Evolutionary conservation across 23 red algal species (phyloP).

Genomic region (Gracilariopsis chorda): DNA sequence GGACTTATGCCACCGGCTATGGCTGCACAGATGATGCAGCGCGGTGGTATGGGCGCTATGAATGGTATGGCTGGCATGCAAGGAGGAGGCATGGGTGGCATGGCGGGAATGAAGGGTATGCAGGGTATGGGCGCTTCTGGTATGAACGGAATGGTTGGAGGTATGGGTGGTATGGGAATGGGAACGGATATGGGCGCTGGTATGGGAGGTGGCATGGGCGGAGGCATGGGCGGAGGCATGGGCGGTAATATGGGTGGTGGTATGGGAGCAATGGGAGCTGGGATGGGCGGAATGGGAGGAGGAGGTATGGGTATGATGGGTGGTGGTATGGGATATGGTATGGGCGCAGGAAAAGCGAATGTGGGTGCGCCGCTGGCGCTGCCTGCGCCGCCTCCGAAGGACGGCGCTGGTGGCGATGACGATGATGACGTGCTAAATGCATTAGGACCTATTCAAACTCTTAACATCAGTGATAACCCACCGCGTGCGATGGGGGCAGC

Average conservation of each 20-base stretch:
- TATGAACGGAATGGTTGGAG: slow-evolving; percentile 30
- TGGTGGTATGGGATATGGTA: background rate
- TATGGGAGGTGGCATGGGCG: slow-evolving; percentile 14
- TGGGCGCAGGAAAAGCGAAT: background rate
- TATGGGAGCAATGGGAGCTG: background rate
- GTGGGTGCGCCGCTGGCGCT: slow-evolving; percentile 29
- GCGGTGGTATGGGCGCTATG: slow-evolving; percentile 47
- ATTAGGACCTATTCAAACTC: slow-evolving; percentile 62
- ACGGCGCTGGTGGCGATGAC: background rate
- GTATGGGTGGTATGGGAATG: slow-evolving; percentile 51
- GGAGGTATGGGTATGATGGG: background rate
- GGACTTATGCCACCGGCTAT: slow-evolving; percentile 77
- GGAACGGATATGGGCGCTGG: background rate
- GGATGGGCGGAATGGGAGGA: background rate
- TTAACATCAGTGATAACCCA: slow-evolving; percentile 63
- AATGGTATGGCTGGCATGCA: background rate
- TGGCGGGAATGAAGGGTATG: slow-evolving; percentile 33
- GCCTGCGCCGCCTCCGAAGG: slow-evolving; percentile 35
- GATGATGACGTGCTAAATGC: slow-evolving; percentile 63
- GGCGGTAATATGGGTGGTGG: slow-evolving; percentile 33
- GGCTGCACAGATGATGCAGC: slow-evolving; percentile 76
- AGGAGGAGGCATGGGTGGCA: slow-evolving; percentile 49
- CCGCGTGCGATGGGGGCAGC: slow-evolving; percentile 3
- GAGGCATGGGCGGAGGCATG: slow-evolving; percentile 40
- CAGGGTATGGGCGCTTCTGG: slow-evolving; percentile 38